These are phyloP conservation scores for Pestalotiopsis sp. DNA, from an alignment of 2,329 filamentous ascomycete species.

Conservation along the genomic window DNA sequence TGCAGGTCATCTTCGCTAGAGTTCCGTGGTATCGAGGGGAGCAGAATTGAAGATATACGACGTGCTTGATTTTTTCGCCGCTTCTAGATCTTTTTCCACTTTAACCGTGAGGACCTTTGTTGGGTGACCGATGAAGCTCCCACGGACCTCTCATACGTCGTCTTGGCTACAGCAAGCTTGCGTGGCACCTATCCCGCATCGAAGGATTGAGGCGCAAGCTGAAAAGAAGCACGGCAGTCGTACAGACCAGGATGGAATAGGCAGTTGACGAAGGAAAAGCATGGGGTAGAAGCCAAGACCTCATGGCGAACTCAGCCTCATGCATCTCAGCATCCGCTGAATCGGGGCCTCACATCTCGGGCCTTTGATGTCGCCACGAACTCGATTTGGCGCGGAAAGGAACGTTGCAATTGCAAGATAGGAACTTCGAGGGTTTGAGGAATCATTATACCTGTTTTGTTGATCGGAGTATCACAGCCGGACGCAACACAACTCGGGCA, in stretches of 20 bases:
- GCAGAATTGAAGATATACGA: background rate
- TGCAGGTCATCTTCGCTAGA: too few relatives aligned
- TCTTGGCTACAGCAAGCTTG: background rate
- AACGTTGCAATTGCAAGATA: too few relatives aligned
- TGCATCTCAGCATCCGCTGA: background rate
- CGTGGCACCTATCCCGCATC: background rate
- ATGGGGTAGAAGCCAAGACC: background rate
- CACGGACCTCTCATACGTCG: background rate
- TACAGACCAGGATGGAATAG: background rate
- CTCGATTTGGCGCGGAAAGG: too few relatives aligned
- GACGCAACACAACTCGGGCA: background rate
- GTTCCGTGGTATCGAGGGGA: too few relatives aligned
- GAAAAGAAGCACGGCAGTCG: background rate
- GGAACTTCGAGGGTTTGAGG: too few relatives aligned
- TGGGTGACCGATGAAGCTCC: background rate
- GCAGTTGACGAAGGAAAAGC: background rate
- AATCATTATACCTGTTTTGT: background rate
- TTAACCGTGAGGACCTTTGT: background rate
- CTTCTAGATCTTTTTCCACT: background rate
- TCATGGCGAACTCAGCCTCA: background rate
- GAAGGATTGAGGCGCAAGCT: background rate
- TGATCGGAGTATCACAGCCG: background rate
- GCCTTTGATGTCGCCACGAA: too few relatives aligned
- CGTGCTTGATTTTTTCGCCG: background rate
- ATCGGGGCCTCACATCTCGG: background rate